phyloP scores from a whole-genome alignment of 75 land plant species.

The Picea sitchensis region DNA sequence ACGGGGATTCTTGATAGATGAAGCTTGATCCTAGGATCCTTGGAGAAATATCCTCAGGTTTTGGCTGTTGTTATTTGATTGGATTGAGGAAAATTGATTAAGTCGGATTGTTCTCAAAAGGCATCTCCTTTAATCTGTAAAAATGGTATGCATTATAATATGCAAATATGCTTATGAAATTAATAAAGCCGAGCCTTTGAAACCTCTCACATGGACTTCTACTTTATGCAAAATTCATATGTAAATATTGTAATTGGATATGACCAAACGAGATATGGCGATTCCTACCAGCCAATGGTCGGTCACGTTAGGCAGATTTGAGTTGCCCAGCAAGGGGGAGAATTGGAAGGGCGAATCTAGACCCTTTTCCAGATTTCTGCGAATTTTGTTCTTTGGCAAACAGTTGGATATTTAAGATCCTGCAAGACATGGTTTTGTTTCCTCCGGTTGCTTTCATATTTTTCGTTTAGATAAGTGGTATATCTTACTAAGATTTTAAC shows the following conservation, averaged over 20 bases:
- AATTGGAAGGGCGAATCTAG: too few species aligned
- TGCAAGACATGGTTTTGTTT: not conserved
- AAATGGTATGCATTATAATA: not conserved
- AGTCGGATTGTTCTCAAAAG: not conserved
- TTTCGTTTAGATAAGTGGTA: too few species aligned
- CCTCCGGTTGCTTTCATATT: too few species aligned
- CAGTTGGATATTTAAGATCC: not conserved
- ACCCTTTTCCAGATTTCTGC: too few species aligned
- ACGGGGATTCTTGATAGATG: not conserved
- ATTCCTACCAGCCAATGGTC: too few species aligned
- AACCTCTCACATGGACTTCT: not conserved
- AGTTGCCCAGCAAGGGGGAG: too few species aligned
- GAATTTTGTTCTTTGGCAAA: not conserved
- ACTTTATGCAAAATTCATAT: not conserved
- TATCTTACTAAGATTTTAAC: too few species aligned
- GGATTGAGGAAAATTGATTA: slow-evolving; percentile 2
- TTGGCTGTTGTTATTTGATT: not conserved
- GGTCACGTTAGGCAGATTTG: too few species aligned
- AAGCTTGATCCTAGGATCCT: not conserved
- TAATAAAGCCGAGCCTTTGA: slow-evolving; percentile 1
- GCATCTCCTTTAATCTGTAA: slow-evolving; percentile 5
- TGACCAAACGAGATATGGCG: not conserved
- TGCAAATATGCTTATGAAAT: not conserved
- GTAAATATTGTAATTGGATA: not conserved
- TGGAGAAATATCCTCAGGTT: slow-evolving; percentile 1